Evolutionary conservation across 495 filamentous ascomycete species (phyloP).

Genomic region (Talaromyces stipitatus): DNA sequence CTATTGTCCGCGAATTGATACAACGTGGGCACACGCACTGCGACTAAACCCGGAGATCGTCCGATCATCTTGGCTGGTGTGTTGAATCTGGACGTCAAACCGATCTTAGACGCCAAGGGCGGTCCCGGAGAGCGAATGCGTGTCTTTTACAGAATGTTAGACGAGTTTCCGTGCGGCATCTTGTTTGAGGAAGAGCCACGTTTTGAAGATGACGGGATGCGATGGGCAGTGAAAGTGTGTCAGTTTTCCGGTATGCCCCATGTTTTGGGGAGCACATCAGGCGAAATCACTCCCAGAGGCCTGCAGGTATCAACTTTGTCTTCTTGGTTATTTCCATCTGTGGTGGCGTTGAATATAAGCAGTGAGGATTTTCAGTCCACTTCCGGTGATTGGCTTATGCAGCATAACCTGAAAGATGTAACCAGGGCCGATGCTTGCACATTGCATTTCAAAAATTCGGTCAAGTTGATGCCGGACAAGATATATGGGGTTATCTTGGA

Average conservation of each 20-base stretch:
- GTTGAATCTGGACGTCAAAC: not conserved
- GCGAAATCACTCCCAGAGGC: not conserved
- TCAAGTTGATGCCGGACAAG: not conserved
- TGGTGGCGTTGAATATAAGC: not conserved
- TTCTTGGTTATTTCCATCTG: not conserved
- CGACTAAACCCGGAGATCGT: not conserved
- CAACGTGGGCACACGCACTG: not conserved
- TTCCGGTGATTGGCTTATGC: not conserved
- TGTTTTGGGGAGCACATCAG: not conserved
- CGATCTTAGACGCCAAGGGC: not conserved
- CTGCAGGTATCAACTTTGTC: not conserved
- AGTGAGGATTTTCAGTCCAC: not conserved
- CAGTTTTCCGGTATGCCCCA: not conserved
- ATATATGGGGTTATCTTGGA: not conserved
- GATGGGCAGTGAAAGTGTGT: not conserved
- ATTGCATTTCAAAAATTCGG: not conserved
- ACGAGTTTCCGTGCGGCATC: not conserved
- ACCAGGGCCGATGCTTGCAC: not conserved
- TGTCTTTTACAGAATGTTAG: not conserved
- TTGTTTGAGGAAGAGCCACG: not conserved
- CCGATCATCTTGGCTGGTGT: not conserved
- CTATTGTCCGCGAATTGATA: not conserved
- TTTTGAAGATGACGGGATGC: not conserved
- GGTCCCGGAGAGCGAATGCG: not conserved
- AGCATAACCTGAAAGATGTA: not conserved